Evolutionary conservation across 768 basidiomycete genomes (phyloP).

Genomic region (Pleurotus platypus): DNA sequence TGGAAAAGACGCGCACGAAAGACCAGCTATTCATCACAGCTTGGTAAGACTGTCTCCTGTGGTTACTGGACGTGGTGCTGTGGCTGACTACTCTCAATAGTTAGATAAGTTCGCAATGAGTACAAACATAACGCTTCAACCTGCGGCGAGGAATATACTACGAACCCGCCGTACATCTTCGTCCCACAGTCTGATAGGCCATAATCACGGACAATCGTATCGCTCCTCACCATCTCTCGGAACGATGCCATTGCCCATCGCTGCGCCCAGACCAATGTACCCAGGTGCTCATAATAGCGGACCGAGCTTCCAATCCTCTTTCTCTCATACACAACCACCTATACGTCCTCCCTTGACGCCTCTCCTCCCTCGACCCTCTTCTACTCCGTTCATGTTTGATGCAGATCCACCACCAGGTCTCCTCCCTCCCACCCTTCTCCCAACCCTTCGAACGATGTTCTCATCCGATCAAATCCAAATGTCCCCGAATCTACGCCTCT

Average conservation of each 20-base stretch:
- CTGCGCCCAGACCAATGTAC: constrained; percentile 19
- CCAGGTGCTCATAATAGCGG: constrained; percentile 19
- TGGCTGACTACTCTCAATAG: constrained; percentile 29
- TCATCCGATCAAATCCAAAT: constrained; percentile 37
- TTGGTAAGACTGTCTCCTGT: constrained; percentile 45
- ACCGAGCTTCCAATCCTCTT: constrained; percentile 11
- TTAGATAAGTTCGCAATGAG: constrained; percentile 82
- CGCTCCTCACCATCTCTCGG: constrained; percentile 14
- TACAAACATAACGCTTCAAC: constrained; percentile 49
- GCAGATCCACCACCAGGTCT: constrained; percentile 9
- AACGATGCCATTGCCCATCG: constrained; percentile 9
- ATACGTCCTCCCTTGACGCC: constrained; percentile 14
- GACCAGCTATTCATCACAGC: constrained; percentile 61
- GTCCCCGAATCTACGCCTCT: constrained; percentile 51
- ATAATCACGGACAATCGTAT: constrained; percentile 16
- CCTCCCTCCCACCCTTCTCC: constrained; percentile 25
- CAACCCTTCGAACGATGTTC: constrained; percentile 24
- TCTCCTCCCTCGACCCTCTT: constrained; percentile 25
- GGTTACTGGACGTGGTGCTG: neutral
- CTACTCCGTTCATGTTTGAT: constrained; percentile 9
- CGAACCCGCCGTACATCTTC: constrained; percentile 13
- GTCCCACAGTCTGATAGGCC: neutral
- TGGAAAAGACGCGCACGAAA: constrained; percentile 56
- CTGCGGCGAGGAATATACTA: constrained; percentile 34
- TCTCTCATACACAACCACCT: constrained; percentile 15